Percentiles rank a stretch among this genome's conserved stretches.
These are phyloP conservation scores for Hypomontagnella monticulosa DNA, from an alignment of 495 filamentous ascomycete genomes.

Conservation along the genomic window DNA sequence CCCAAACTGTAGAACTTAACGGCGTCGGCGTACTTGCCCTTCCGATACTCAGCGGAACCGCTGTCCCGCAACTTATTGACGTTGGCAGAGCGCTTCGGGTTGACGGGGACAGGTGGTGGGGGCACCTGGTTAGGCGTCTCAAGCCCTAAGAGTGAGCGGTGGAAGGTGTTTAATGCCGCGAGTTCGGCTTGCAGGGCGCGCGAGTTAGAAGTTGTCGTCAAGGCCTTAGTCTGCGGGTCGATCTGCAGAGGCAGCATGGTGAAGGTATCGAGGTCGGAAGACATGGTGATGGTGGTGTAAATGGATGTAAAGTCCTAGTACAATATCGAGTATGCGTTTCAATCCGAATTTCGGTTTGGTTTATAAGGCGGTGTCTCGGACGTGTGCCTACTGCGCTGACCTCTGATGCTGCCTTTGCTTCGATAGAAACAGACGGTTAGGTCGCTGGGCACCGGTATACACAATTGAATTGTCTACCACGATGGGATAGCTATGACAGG, in stretches of 20 bases:
- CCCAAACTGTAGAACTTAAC: slow-evolving; percentile 82
- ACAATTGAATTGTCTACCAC: too few relatives aligned
- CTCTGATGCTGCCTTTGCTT: too few relatives aligned
- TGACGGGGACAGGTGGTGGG: slow-evolving; percentile 81
- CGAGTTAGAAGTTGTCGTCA: slow-evolving; percentile 50
- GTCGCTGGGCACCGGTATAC: too few relatives aligned
- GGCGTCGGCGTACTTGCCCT: slow-evolving; percentile 76
- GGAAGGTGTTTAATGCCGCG: slow-evolving; percentile 73
- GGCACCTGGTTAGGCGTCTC: slow-evolving; percentile 65
- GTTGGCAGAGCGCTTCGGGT: slow-evolving; percentile 84
- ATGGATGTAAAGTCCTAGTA: background rate
- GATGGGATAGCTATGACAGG: too few relatives aligned
- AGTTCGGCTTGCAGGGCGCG: slow-evolving; percentile 71
- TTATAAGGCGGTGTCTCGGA: too few relatives aligned
- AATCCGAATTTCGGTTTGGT: too few relatives aligned
- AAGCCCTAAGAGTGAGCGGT: slow-evolving; percentile 72
- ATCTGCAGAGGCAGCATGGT: slow-evolving; percentile 81
- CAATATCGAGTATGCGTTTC: background rate
- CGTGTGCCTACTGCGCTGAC: too few relatives aligned
- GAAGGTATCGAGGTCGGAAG: slow-evolving; percentile 75
- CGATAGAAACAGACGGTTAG: too few relatives aligned
- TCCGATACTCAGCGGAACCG: slow-evolving; percentile 84
- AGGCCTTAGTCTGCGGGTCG: slow-evolving; percentile 78
- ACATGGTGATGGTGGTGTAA: slow-evolving; percentile 52
- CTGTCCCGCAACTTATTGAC: slow-evolving; percentile 90